A percentile compares a stretch with the other conserved stretches of the same genome.
phyloP scores from a whole-genome alignment of 495 filamentous ascomycete genomes.

The Cercophora newfieldiana region DNA sequence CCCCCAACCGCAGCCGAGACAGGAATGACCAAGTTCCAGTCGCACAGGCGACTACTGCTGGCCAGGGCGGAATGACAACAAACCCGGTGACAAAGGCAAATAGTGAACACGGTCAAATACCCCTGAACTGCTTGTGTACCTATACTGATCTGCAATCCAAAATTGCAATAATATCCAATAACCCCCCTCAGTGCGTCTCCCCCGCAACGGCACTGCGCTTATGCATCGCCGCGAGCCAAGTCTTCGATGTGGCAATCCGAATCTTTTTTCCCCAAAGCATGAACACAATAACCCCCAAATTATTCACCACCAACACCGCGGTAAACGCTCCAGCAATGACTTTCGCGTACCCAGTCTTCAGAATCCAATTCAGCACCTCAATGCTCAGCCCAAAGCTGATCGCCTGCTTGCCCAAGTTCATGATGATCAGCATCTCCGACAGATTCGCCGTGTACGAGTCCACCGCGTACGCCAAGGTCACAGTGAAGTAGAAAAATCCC shows the following conservation, averaged over 20 bases:
- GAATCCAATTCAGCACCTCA: slow-evolving; percentile 59
- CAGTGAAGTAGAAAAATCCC: slow-evolving; percentile 59
- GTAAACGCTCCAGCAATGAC: slow-evolving; percentile 61
- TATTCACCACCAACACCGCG: slow-evolving; percentile 56
- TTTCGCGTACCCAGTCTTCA: slow-evolving; percentile 54
- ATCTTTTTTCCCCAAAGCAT: slow-evolving; percentile 60
- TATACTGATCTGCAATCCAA: no score
- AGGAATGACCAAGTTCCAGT: no score
- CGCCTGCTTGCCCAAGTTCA: slow-evolving; percentile 67
- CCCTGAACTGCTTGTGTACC: no score
- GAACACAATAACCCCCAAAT: slow-evolving; percentile 55
- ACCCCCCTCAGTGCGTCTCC: slow-evolving; percentile 12
- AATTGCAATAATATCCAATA: no score
- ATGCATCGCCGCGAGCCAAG: slow-evolving; percentile 51
- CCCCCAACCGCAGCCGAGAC: no score
- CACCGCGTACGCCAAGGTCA: slow-evolving; percentile 61
- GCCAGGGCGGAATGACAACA: no score
- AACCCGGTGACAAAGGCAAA: no score
- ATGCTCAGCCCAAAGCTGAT: slow-evolving; percentile 63
- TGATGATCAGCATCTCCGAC: slow-evolving; percentile 65
- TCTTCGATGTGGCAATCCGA: slow-evolving; percentile 47
- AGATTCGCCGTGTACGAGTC: slow-evolving; percentile 60
- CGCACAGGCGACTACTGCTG: no score
- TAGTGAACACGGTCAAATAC: no score
- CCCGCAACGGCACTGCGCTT: slow-evolving; percentile 9